These are phyloP conservation scores for Calonectria montana DNA, from an alignment of 2,329 filamentous ascomycete genomes.

Conservation along the genomic window DNA sequence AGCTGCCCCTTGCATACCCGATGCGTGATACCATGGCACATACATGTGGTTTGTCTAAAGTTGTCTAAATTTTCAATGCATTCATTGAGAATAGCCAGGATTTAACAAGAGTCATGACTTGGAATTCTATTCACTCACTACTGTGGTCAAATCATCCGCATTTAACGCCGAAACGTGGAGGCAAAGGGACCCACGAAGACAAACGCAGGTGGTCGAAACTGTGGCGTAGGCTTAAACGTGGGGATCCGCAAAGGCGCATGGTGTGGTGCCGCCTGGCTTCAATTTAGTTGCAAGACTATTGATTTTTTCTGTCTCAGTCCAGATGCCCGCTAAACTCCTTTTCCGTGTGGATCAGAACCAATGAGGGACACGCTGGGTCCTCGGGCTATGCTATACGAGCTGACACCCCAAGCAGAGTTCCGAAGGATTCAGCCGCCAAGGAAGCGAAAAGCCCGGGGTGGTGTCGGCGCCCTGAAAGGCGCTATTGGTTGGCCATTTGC, in stretches of 20 bases:
- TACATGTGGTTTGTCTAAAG: no score
- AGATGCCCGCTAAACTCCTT: neutral
- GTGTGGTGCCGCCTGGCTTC: neutral
- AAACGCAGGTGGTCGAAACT: neutral
- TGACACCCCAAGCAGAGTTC: neutral
- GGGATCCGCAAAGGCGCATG: neutral
- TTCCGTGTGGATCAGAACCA: neutral
- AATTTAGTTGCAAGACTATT: neutral
- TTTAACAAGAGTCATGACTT: no score
- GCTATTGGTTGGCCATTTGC: neutral
- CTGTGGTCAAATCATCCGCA: no score
- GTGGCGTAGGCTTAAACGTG: neutral
- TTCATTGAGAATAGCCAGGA: no score
- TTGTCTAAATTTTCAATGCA: no score
- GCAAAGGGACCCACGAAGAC: neutral
- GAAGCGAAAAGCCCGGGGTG: neutral
- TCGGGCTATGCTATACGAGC: neutral
- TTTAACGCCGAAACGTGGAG: neutral
- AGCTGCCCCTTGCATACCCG: no score
- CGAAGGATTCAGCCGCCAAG: neutral
- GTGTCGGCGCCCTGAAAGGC: neutral
- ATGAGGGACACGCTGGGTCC: neutral
- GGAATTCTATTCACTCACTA: no score
- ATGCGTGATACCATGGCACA: no score
- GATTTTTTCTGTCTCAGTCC: neutral